Base-by-base conservation (phyloP, 176 grass and related monocot species). In the Dendrocalamus sinicus region DNA sequence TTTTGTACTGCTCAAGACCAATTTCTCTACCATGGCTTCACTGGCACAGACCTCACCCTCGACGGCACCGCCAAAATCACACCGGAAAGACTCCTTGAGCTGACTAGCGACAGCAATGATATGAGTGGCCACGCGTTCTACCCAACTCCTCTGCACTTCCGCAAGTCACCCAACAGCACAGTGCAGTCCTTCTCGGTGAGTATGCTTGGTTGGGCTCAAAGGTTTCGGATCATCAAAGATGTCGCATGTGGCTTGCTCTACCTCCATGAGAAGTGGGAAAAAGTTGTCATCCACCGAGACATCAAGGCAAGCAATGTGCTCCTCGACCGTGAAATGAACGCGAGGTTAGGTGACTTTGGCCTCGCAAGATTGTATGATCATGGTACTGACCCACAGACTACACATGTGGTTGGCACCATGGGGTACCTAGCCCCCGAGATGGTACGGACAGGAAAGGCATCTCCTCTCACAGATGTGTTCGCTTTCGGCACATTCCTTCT, bases 321-420 rank as follows among this genome's bases (percentile, higher is more conserved):
- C 7, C 26, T 75, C 10, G 47, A 75, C 1, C 9, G 23, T 6
- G 43, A 79, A 5, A 79, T 79, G 77, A 79, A 72, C 3, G 84
- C 52, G 0, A 26, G 67, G 2, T 6, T 86, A 3, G 84, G 75
- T 0, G 84, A 86, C 65, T 86, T 86, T 10, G 74, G 75, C 43
- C 75, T 86, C 12, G 84, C 75, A 10, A 72, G 66, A 44, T 46
- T 86, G 8, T 79, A 86, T 32, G 66, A 86, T 12, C 75, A 86
- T 32, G 75, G 84, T 12, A 61, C 52, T 37, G 66, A 86, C 26
- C 84, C 75, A 44, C 75, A 79, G 8, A 86, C 75, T 1, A 86
- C 84, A 32, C 84, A 72, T 32, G 75, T 86, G 26, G 75, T 86
- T 3, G 84, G 84, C 66, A 86, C 66, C 75, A 72, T 71, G 75